Percentiles rank a stretch among this genome's conserved stretches.
Evolutionary conservation across 2,329 filamentous ascomycete species (phyloP).

Genomic region (Lachnellula hyalina): DNA sequence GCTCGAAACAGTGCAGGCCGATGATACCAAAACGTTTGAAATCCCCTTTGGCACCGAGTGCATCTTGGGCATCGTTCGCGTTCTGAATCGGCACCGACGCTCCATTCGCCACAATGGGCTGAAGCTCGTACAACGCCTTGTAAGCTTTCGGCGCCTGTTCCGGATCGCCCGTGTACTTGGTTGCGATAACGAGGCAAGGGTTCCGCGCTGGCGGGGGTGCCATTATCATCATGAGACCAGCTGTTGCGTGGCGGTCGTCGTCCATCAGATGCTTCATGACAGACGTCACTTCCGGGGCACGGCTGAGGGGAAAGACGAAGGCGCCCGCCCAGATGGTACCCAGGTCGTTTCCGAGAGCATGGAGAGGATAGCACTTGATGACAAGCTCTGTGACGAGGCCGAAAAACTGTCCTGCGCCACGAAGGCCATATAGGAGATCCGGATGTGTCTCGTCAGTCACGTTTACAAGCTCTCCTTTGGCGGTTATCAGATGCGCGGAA

Average conservation of each 20-base stretch:
- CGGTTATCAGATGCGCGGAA: constrained; percentile 26
- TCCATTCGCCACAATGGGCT: background rate
- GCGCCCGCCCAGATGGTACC: constrained; percentile 26
- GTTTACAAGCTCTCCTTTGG: constrained; percentile 22
- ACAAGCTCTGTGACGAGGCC: constrained; percentile 29
- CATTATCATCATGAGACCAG: constrained; percentile 9
- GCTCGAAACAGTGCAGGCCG: constrained; percentile 3
- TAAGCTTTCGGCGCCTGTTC: constrained; percentile 1
- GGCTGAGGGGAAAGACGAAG: constrained; percentile 28
- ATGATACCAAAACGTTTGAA: constrained; percentile 8
- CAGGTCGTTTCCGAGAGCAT: constrained; percentile 2
- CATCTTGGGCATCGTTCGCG: constrained; percentile 2
- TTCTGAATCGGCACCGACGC: constrained; percentile 2
- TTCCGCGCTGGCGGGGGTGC: constrained; percentile 1
- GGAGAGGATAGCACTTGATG: constrained; percentile 22
- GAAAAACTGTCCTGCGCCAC: constrained; percentile 30
- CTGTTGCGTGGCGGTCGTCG: background rate
- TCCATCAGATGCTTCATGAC: constrained; percentile 17
- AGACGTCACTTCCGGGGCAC: constrained; percentile 24
- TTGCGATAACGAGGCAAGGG: constrained; percentile 4
- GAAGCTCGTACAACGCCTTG: background rate
- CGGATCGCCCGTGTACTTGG: constrained; percentile 1
- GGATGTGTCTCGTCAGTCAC: constrained; percentile 18
- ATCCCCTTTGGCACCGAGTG: constrained; percentile 3
- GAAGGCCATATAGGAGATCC: constrained; percentile 28